Percentiles rank a stretch among this genome's conserved stretches.
phyloP scores from a whole-genome alignment of 163 green algal genomes.

The Chlamydomonas reinhardtii region DNA sequence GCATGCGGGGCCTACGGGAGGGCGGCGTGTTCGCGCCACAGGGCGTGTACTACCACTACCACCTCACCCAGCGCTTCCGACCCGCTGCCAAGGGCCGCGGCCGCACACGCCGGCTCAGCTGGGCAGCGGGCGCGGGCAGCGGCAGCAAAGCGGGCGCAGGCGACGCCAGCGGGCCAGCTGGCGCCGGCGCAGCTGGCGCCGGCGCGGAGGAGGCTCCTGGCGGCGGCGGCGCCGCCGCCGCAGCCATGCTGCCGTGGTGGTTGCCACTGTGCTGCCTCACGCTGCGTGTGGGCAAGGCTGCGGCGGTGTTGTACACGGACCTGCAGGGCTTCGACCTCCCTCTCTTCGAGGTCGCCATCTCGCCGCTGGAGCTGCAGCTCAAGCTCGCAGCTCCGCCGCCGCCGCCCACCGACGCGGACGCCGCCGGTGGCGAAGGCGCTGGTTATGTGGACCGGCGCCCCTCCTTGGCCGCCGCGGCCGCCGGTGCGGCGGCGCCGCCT shows the following conservation, averaged over 20 bases:
- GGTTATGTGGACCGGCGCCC: too few species aligned
- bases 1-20: too few species aligned
- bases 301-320: slow-evolving; percentile 39
- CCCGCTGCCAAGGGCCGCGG: neutral
- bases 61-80: neutral
- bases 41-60: slow-evolving; percentile 21
- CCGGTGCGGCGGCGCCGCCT: neutral
- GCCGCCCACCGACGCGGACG: neutral
- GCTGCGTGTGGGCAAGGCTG: slow-evolving; percentile 25
- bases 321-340: slow-evolving; percentile 35
- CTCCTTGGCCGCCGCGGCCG: neutral
- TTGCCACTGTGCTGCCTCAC: slow-evolving; percentile 40
- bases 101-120: neutral
- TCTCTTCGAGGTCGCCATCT: slow-evolving; percentile 25
- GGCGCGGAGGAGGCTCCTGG: neutral
- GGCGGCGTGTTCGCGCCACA: too few species aligned
- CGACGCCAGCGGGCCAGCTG: neutral
- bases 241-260: slow-evolving; percentile 17
- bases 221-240: neutral
- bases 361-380: slow-evolving; percentile 26
- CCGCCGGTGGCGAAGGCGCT: too few species aligned
- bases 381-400: slow-evolving; percentile 4
- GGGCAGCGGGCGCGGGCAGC: neutral
- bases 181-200: neutral
- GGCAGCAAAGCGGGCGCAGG: neutral